Evolutionary conservation across 1,139 yeast species (phyloP).

Genomic region (Nadsonia commutata): DNA sequence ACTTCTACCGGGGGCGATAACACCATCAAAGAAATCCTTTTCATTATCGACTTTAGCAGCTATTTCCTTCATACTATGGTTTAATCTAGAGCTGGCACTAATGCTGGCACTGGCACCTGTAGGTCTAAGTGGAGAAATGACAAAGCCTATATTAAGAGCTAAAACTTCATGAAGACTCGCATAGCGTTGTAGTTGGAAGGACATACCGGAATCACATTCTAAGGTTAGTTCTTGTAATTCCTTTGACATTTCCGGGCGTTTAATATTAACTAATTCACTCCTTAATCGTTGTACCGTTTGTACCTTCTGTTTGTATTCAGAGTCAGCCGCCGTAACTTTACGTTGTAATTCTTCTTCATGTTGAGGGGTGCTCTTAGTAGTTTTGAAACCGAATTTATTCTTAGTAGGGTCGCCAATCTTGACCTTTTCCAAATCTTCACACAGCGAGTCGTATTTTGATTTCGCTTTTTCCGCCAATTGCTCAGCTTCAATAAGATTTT

Average conservation of each 20-base stretch:
- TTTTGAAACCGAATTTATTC: conserved; percentile 55
- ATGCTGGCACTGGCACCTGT: conserved; percentile 18
- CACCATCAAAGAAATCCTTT: conserved; percentile 58
- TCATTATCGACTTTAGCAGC: conserved; percentile 75
- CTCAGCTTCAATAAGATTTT: conserved; percentile 71
- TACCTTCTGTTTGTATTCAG: conserved; percentile 70
- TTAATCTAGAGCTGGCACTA: conserved; percentile 16
- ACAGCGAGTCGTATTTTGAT: conserved; percentile 59
- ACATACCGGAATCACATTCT: conserved; percentile 79
- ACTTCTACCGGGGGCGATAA: conserved; percentile 27
- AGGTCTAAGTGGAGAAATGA: conserved; percentile 53
- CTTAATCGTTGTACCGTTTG: conserved; percentile 57
- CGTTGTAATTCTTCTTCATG: conserved; percentile 81
- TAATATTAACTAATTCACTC: conserved; percentile 53
- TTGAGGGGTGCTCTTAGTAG: conserved; percentile 68
- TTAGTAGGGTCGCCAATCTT: conserved; percentile 72
- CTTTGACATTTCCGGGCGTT: conserved; percentile 65
- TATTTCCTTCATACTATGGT: conserved; percentile 51
- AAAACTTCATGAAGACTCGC: conserved; percentile 78
- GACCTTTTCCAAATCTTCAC: conserved; percentile 76
- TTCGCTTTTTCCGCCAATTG: conserved; percentile 80
- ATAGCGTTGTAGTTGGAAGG: conserved; percentile 76
- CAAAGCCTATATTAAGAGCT: conserved; percentile 71
- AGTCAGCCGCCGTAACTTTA: conserved; percentile 73
- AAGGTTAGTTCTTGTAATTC: conserved; percentile 63